Percentiles rank a stretch among this genome's conserved stretches.
phyloP scores from a whole-genome alignment of 345 rosid species.

The Salix koriyanagi region DNA sequence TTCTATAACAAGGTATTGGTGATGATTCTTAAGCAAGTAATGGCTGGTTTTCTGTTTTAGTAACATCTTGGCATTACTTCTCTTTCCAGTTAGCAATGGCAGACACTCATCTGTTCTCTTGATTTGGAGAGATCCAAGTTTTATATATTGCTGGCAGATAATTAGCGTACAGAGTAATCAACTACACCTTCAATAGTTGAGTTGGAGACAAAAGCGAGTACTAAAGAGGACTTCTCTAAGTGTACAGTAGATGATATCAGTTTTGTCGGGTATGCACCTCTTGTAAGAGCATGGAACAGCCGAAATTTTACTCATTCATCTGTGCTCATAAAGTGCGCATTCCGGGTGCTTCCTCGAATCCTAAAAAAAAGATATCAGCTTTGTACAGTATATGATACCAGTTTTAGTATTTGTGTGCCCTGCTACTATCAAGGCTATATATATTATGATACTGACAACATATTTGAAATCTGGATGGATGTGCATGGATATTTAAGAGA shows the following conservation, averaged over 20 bases:
- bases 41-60: not conserved
- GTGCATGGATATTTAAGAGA: not conserved
- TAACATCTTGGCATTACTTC: not conserved
- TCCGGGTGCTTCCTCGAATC: too few relatives aligned
- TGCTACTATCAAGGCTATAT: not conserved
- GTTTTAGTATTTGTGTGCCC: not conserved
- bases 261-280: not conserved
- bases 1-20: not conserved
- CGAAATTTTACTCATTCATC: rapidly evolving
- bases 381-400: constrained; percentile 7
- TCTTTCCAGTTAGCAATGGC: not conserved
- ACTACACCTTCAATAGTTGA: not conserved
- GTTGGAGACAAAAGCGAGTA: not conserved
- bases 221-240: not conserved
- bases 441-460: not conserved
- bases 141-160: not conserved
- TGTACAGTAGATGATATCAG: constrained; percentile 7
- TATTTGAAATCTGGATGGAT: not conserved
- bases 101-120: not conserved
- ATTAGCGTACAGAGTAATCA: not conserved
- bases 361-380: not conserved
- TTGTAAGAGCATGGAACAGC: too few relatives aligned
- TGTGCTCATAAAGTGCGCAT: rapidly evolving
- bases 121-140: not conserved
- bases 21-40: not conserved